A percentile compares a stretch with the other conserved stretches of the same genome.
Evolutionary conservation across 2,329 filamentous ascomycete genomes (phyloP).

Genomic region (Aspergillus candidus): DNA sequence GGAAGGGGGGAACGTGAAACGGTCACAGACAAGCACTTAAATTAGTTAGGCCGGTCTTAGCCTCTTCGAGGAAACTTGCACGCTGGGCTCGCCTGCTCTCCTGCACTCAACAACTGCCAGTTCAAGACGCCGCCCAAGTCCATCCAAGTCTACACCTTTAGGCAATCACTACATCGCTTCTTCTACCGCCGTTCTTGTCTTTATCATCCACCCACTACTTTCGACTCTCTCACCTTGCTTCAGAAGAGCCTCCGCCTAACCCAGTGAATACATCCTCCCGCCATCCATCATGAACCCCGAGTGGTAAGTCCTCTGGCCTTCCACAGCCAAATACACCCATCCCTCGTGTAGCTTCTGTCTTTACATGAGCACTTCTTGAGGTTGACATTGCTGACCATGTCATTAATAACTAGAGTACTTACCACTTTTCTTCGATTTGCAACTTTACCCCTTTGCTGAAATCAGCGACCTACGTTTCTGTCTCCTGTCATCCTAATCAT

Average conservation of each 20-base stretch:
- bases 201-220: slow-evolving; percentile 1
- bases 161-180: slow-evolving; percentile 14
- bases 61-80: slow-evolving; percentile 14
- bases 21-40: slow-evolving; percentile 11
- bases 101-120: slow-evolving; percentile 23
- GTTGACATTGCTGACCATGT: no score
- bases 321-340: slow-evolving; percentile 5
- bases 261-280: slow-evolving; percentile 4
- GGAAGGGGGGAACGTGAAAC: slow-evolving; percentile 17
- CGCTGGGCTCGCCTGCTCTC: slow-evolving; percentile 24
- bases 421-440: no score
- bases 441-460: no score
- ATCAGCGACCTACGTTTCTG: neutral
- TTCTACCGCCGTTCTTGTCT: slow-evolving; percentile 1
- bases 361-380: no score
- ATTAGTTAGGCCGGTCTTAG: no score
- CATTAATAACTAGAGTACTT: no score
- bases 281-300: slow-evolving; percentile 44
- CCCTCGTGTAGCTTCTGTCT: slow-evolving; percentile 3
- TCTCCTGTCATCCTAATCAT: slow-evolving; percentile 22
- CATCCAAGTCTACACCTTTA: slow-evolving; percentile 15
- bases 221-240: slow-evolving; percentile 1
- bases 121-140: slow-evolving; percentile 19
- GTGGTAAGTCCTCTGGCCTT: slow-evolving; percentile 35
- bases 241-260: slow-evolving; percentile 6